Evolutionary conservation across 768 basidiomycete genomes (phyloP).

Genomic region (Russula griseocarnosa): DNA sequence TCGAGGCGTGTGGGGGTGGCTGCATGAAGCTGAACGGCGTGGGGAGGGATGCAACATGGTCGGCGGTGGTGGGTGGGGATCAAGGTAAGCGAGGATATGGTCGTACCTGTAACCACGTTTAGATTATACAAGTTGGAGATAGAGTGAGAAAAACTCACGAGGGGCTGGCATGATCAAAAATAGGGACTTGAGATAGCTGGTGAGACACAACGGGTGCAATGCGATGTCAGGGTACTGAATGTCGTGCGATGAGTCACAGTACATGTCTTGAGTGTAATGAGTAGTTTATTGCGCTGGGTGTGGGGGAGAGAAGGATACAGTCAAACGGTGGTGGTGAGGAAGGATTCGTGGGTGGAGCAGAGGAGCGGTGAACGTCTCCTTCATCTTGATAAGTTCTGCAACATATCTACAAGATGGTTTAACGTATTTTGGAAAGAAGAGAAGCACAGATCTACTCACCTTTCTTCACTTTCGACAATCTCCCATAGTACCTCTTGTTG

Average conservation of each 20-base stretch:
- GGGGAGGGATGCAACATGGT: constrained; percentile 52
- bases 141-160: constrained; percentile 53
- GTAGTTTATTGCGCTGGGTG: constrained; percentile 48
- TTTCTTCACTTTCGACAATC: no score
- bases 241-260: constrained; percentile 64
- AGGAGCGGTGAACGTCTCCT: no score
- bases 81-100: constrained; percentile 70
- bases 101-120: constrained; percentile 48
- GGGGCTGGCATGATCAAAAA: constrained; percentile 63
- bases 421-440: no score
- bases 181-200: constrained; percentile 37
- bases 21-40: constrained; percentile 46
- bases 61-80: constrained; percentile 44
- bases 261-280: constrained; percentile 72
- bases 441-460: no score
- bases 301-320: constrained; percentile 59
- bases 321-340: constrained; percentile 56
- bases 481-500: no score
- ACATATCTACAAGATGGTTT: no score
- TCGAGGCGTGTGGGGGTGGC: constrained; percentile 47
- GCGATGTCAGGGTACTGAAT: constrained; percentile 59
- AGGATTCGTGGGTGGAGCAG: no score
- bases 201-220: constrained; percentile 64
- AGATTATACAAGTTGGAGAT: constrained; percentile 9
- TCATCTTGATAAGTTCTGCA: no score